Evolutionary conservation across 2,329 filamentous ascomycete genomes (phyloP), one percentile per base, ranked within the genome.

Genomic region (Aulographum hederae): DNA sequence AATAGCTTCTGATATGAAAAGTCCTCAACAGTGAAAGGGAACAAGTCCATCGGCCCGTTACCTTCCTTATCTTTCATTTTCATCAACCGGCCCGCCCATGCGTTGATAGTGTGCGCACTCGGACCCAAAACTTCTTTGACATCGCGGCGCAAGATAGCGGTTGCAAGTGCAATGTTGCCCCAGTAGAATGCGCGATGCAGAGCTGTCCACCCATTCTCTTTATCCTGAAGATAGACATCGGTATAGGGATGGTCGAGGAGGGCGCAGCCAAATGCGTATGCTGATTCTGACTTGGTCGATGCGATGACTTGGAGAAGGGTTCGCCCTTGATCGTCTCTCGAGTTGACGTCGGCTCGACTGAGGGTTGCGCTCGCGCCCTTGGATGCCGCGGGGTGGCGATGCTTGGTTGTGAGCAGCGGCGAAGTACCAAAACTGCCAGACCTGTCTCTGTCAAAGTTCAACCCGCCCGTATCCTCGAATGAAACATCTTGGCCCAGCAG

Each of bases 11-110:
- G n/a, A 68, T 70, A n/a, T 79, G 70, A 34, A 78, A 67, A n/a
- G n/a, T n/a, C n/a, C 31, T 77, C 75, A 42, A 94, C 89, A 0
- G 82, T 93, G 25, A 79, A 73, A 39, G 81, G 78, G 45, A 92
- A 95, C 8, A 98, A 58, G 50, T 95, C 89, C 41, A 95, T 86
- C 0, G 89, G 86, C 41, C 84, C 92, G 47, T 91, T 84, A 6
- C 86, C 86, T 54, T 95, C 89, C 36, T 79, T 73, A 46, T 98
- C 89, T 52, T 95, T 98, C 32, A 89, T 81, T 57, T 92, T 94
- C 46, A 94, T 85, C 26, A 95, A 58, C 18, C 75, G 76, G 6
- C 76, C 74, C 19, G 74, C 69, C 44, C 71, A 71, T 40, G 70
- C 63, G 14, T 65, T 57, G 13, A 68, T 60, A 11, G 63, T 66